Base-by-base conservation (phyloP, 2,329 filamentous ascomycete genomes). In the Fusarium sp. region DNA sequence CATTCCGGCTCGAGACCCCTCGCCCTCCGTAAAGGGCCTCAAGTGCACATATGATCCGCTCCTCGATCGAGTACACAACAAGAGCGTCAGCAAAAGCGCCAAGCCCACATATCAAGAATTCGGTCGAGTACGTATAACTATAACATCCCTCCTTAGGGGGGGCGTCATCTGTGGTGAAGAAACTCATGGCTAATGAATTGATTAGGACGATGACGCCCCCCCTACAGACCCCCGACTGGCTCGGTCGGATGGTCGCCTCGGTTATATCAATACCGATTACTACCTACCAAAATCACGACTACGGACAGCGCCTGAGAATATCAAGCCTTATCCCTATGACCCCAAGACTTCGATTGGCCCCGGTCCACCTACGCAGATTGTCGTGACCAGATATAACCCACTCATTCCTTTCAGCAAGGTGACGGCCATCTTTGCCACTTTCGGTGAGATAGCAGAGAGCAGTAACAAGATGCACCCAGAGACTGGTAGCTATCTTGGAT, bases 361-460 rank as follows among this genome's bases (percentile, higher is more conserved):
- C 25, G 94, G 94, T 0, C 95, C 95, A 16, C 93, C 96, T 3
- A 94, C 92, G 4, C 94, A 97, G 78, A 90, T 99, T 51, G 91
- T 98, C 6, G 94, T 98, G 22, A 94, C 91, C n/a, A 94, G 94
- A n/a, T 98, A 98, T 78, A 96, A 98, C 80, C 94, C 95, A 9
- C 84, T 98, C 70, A 91, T 92, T 43, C 88, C 93, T 15, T 93
- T 97, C 74, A 87, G 89, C 58, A 92, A 93, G 74, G 87, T 97
- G 53, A 88, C 88, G 20, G 88, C 91, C 47, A 87, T 93, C 57
- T 97, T 97, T 78, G 88, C 91, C 20, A 89, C 88, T 5, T 97
- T 92, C 81, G 94, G 94, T 56, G 93, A 97, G 62, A 94, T 99
- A 69, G 91, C 92, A 46, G 92, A 94, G 76, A 92, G 97, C 74